Percentiles rank a stretch among this genome's conserved stretches.
These are phyloP conservation scores for Penicillium antarcticum DNA, from an alignment of 495 filamentous ascomycete genomes.

Conservation along the genomic window DNA sequence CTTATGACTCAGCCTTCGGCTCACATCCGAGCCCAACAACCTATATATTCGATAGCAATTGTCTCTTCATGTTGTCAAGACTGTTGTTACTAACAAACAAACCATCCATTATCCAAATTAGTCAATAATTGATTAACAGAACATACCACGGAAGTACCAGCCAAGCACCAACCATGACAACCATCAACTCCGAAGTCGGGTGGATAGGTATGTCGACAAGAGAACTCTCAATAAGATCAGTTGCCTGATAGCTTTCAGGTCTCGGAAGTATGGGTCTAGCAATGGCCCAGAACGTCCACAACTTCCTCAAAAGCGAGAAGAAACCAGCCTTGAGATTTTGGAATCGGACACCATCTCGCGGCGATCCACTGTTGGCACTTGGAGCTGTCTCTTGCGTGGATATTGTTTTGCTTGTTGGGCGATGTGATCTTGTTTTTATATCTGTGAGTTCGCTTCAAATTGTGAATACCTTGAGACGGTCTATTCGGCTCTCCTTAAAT, in stretches of 20 bases:
- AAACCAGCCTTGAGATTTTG: slow-evolving; percentile 1
- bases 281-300: slow-evolving; percentile 10
- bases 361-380: background rate
- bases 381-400: slow-evolving; percentile 5
- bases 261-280: slow-evolving; percentile 12
- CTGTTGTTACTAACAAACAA: no score
- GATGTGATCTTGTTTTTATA: slow-evolving; percentile 11
- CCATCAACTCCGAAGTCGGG: background rate
- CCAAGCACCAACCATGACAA: background rate
- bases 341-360: slow-evolving; percentile 7
- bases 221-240: background rate
- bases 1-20: background rate
- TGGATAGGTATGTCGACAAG: slow-evolving; percentile 1
- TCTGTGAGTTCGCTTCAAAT: no score
- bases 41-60: background rate
- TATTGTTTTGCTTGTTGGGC: background rate
- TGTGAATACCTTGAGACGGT: no score
- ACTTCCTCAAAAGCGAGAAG: background rate
- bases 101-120: no score
- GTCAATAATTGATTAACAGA: no score
- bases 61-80: no score
- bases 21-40: background rate
- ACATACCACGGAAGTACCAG: no score
- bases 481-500: no score
- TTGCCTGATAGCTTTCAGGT: background rate